phyloP scores from a whole-genome alignment of 768 basidiomycete genomes.

The Lyophyllum shimeji region DNA sequence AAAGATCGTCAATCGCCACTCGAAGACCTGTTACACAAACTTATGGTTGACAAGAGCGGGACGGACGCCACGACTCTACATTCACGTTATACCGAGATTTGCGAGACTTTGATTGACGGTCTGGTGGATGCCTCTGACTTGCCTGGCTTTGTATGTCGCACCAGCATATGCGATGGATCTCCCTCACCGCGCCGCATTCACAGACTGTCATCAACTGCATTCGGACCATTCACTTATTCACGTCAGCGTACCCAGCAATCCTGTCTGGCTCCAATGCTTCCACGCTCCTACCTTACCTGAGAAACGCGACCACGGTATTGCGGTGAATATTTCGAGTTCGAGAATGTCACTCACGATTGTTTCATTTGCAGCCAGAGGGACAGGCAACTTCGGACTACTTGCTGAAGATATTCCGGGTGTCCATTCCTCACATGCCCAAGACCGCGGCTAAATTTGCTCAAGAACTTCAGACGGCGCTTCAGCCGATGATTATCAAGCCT shows the following conservation, averaged over 20 bases:
- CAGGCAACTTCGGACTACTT: conserved; percentile 82
- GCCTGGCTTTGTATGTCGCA: conserved; percentile 67
- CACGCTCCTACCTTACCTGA: conserved; percentile 87
- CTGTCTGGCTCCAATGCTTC: conserved; percentile 84
- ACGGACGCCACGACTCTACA: conserved; percentile 54
- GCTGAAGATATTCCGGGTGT: conserved; percentile 82
- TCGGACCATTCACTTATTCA: conserved; percentile 80
- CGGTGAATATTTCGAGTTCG: background rate
- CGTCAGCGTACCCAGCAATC: conserved; percentile 78
- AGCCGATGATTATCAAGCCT: conserved; percentile 92
- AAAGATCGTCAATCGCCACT: conserved; percentile 82
- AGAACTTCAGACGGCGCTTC: conserved; percentile 76
- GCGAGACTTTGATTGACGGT: conserved; percentile 82
- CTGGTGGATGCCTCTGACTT: conserved; percentile 85
- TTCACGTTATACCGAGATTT: conserved; percentile 74
- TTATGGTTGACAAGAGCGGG: conserved; percentile 72
- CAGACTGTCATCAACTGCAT: conserved; percentile 85
- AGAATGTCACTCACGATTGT: background rate
- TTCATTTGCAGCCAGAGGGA: conserved; percentile 66
- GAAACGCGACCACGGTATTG: conserved; percentile 70
- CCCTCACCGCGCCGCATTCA: conserved; percentile 1
- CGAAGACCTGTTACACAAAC: conserved; percentile 82
- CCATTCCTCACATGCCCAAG: conserved; percentile 87
- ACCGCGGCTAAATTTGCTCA: conserved; percentile 86
- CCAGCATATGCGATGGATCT: background rate